phyloP scores from a whole-genome alignment of 2,329 filamentous ascomycete genomes.

The Cercospora canescens region DNA sequence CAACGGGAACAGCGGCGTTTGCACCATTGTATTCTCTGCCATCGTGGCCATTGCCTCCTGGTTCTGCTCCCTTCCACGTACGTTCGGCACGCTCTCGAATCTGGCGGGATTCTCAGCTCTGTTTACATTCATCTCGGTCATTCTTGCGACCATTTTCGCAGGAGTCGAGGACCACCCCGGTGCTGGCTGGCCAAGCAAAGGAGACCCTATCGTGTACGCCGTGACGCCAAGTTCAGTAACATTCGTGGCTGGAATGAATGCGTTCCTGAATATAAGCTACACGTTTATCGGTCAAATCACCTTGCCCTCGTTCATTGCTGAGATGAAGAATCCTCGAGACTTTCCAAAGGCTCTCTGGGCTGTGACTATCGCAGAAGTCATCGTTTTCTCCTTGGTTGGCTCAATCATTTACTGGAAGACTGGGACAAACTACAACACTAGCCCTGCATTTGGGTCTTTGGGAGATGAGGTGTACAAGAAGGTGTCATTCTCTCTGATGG shows the following conservation, averaged over 20 bases:
- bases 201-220: constrained; percentile 67
- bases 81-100: constrained; percentile 77
- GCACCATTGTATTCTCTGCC: constrained; percentile 77
- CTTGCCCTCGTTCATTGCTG: constrained; percentile 89
- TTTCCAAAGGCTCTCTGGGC: constrained; percentile 93
- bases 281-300: constrained; percentile 97
- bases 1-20: constrained; percentile 64
- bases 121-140: constrained; percentile 87
- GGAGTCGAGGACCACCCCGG: constrained; percentile 75
- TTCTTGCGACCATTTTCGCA: constrained; percentile 80
- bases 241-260: constrained; percentile 79
- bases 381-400: constrained; percentile 83
- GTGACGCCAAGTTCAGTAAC: constrained; percentile 70
- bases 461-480: constrained; percentile 77
- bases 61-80: constrained; percentile 78
- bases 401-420: constrained; percentile 82
- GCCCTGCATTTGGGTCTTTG: constrained; percentile 84
- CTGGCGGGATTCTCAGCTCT: constrained; percentile 76
- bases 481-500: constrained; percentile 90
- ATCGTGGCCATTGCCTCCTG: constrained; percentile 75
- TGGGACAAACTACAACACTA: constrained; percentile 83
- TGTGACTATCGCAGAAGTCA: constrained; percentile 83
- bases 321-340: constrained; percentile 79
- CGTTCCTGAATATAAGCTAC: constrained; percentile 93
- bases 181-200: constrained; percentile 45